A percentile compares a stretch with the other conserved stretches of the same genome.
phyloP scores from a whole-genome alignment of 2,329 filamentous ascomycete species.

The Arthroderma sp. region DNA sequence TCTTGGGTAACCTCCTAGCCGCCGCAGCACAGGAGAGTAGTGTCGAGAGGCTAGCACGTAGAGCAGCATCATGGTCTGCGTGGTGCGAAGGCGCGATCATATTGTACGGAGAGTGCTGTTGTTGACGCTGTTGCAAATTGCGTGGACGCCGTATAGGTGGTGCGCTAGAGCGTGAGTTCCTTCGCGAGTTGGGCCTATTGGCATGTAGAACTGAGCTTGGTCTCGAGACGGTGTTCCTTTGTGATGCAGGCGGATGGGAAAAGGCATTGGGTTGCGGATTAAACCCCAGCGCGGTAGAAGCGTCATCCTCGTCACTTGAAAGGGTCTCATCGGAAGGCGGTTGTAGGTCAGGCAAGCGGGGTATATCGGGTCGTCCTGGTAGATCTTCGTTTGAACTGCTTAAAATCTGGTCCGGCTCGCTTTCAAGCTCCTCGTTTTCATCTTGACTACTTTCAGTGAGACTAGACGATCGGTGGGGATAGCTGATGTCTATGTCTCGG shows the following conservation, averaged over 20 bases:
- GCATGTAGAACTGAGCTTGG: constrained; percentile 29
- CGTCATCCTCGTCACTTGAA: constrained; percentile 55
- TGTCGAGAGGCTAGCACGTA: constrained; percentile 87
- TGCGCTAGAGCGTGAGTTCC: constrained; percentile 27
- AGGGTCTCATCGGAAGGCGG: constrained; percentile 20
- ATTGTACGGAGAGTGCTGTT: constrained; percentile 46
- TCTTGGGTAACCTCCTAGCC: constrained; percentile 65
- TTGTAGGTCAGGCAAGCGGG: constrained; percentile 14
- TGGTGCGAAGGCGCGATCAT: constrained; percentile 63
- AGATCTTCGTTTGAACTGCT: constrained; percentile 51
- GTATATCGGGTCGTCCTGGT: constrained; percentile 15
- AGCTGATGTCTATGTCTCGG: constrained; percentile 28
- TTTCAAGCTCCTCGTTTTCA: constrained; percentile 88
- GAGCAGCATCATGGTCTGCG: constrained; percentile 81
- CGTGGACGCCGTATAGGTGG: constrained; percentile 26
- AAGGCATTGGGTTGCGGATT: constrained; percentile 87
- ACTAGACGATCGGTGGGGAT: constrained; percentile 32
- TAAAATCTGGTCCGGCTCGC: constrained; percentile 63
- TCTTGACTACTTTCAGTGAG: constrained; percentile 64
- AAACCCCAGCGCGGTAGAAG: constrained; percentile 76
- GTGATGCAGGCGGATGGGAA: constrained; percentile 59
- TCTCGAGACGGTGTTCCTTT: constrained; percentile 33
- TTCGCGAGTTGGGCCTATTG: constrained; percentile 22
- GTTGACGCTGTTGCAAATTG: constrained; percentile 18
- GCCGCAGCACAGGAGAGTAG: constrained; percentile 89